These are phyloP conservation scores for Byssochlamys sp. DNA, from an alignment of 2,329 filamentous ascomycete genomes.

Conservation along the genomic window DNA sequence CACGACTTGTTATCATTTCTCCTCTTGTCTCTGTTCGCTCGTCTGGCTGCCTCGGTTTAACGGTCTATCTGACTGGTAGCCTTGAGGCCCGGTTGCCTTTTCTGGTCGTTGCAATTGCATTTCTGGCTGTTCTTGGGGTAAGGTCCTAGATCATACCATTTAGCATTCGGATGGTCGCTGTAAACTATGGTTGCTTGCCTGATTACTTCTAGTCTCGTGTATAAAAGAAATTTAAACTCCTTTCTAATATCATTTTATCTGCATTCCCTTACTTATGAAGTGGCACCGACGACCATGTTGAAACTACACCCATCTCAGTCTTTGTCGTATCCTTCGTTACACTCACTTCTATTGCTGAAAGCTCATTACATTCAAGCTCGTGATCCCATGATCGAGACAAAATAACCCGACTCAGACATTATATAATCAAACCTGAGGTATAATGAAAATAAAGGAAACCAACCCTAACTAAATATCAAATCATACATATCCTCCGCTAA, in stretches of 20 bases:
- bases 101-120: not conserved
- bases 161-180: not conserved
- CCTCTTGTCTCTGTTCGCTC: not conserved
- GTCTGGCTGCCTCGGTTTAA: not conserved
- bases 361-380: not conserved
- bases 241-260: not conserved
- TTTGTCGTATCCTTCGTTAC: not conserved
- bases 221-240: constrained; percentile 3
- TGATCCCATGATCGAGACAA: not conserved
- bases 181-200: not conserved
- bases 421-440: not conserved
- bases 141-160: not conserved
- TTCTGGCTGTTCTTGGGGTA: not conserved
- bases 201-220: not conserved
- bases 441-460: not conserved
- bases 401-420: not conserved
- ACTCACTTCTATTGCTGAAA: not conserved
- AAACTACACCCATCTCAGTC: not conserved
- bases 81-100: not conserved
- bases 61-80: not conserved
- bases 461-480: not conserved
- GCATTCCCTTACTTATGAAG: not conserved
- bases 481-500: constrained; percentile 10
- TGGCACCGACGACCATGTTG: not conserved
- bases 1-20: not conserved